Evolutionary conservation across 2,329 filamentous ascomycete species (phyloP).

Genomic region (Penicillium sp.): DNA sequence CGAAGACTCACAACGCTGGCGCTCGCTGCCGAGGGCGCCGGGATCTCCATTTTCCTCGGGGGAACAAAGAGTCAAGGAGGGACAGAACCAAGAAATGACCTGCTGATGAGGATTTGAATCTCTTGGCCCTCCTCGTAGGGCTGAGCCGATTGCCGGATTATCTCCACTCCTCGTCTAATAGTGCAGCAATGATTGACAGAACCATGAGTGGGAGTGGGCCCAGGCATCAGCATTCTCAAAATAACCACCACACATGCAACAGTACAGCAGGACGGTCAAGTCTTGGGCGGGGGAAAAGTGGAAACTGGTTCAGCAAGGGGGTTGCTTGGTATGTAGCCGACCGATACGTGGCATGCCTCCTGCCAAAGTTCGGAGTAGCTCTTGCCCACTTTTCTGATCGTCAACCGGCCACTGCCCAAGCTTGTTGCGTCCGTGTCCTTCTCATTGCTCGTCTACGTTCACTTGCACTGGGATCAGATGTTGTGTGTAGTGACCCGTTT

Average conservation of each 20-base stretch:
- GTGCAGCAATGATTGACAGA: background rate
- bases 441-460: background rate
- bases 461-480: no score
- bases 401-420: background rate
- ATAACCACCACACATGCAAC: background rate
- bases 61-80: background rate
- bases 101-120: background rate
- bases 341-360: background rate
- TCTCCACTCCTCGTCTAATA: background rate
- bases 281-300: background rate
- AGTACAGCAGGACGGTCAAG: background rate
- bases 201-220: background rate
- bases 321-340: background rate
- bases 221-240: background rate
- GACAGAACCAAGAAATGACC: background rate
- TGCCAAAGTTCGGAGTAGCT: background rate
- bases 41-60: background rate
- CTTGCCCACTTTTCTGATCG: background rate
- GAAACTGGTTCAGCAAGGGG: background rate
- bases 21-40: background rate
- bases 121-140: slow-evolving; percentile 24
- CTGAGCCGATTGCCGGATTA: slow-evolving; percentile 18
- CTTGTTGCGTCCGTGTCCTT: background rate
- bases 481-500: background rate
- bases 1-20: background rate